Evolutionary conservation across 2,329 filamentous ascomycete species (phyloP), one percentile per base, ranked within the genome.

Genomic region (Polychaeton citri): DNA sequence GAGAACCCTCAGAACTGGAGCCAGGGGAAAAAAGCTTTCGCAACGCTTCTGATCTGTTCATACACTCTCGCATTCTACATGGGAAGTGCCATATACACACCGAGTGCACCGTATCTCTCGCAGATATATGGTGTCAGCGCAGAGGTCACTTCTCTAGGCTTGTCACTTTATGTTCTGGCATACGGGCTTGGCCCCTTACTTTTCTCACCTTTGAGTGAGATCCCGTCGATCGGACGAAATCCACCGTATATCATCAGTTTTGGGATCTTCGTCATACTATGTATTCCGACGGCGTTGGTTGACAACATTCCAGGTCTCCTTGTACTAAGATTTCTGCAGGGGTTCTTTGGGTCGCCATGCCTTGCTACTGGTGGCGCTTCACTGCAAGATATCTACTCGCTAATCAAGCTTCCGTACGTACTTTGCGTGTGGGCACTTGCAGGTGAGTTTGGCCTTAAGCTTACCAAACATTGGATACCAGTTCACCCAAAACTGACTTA

Each of bases 221-320:
- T 83, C 16, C 76, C 79, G 0, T 51, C 65, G 32, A 69, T 83
- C 34, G 79, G 80, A 2, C 66, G 79, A 5, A 82, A 77, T 46
- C 72, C 73, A 0, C 70, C 79, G 4, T 84, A 84, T 54, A 69
- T 80, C 21, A 53, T 71, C 44, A 78, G 77, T 6, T 78, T 83
- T 60, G 70, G 70, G 38, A 60, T 83, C 19, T 84, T 82, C 52
- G 72, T 79, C 34, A 67, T 82, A 40, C 56, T 84, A 7, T 73
- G 69, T 5, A 66, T 83, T 12, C n/a, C n/a, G n/a, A n/a, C n/a
- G n/a, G n/a, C n/a, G n/a, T n/a, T n/a, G n/a, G 54, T 63, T 1
- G 53, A 64, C 3, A 66, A 60, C 38, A 66, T 65, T 20, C 38
- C 53, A 19, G 61, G 57, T 0, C 48, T 70, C 6, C 55, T 68